These are phyloP conservation scores for Capsicum chinense DNA, from an alignment of 257 asterid genomes.

Conservation along the genomic window DNA sequence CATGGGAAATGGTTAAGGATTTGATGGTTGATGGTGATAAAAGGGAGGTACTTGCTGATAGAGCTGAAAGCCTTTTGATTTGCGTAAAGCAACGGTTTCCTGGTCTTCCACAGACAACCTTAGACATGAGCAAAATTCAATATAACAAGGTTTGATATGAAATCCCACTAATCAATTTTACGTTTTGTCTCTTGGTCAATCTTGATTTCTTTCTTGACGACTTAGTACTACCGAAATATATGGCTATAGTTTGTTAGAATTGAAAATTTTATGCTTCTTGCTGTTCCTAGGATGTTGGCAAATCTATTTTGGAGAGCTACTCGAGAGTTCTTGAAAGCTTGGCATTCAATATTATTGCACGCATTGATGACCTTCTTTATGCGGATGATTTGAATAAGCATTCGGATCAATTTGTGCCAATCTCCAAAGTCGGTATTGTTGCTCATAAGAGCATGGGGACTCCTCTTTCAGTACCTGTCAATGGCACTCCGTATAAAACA, in stretches of 20 bases:
- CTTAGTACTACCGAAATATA: background rate
- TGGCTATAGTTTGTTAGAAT: background rate
- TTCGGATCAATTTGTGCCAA: slow-evolving; percentile 60
- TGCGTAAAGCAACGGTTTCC: slow-evolving; percentile 72
- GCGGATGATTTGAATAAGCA: slow-evolving; percentile 78
- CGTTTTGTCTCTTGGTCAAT: background rate
- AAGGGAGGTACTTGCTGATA: slow-evolving; percentile 58
- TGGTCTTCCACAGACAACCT: slow-evolving; percentile 80
- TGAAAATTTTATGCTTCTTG: background rate
- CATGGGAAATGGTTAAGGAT: slow-evolving; percentile 85
- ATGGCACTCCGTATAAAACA: slow-evolving; percentile 43
- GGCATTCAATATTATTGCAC: slow-evolving; percentile 78
- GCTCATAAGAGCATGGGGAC: slow-evolving; percentile 48
- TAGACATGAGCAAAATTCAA: slow-evolving; percentile 82
- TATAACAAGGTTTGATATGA: slow-evolving; percentile 62
- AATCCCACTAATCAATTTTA: background rate
- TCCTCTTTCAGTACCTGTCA: slow-evolving; percentile 39
- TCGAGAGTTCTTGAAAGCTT: slow-evolving; percentile 85
- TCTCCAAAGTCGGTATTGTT: slow-evolving; percentile 59
- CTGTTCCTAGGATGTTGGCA: slow-evolving; percentile 71
- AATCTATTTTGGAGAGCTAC: slow-evolving; percentile 81
- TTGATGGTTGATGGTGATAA: slow-evolving; percentile 65
- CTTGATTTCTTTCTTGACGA: background rate
- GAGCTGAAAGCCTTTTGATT: slow-evolving; percentile 76
- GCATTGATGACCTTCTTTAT: slow-evolving; percentile 69